Evolutionary conservation across 257 asterid genomes (phyloP).

Genomic region (Solanum chmielewskii): DNA sequence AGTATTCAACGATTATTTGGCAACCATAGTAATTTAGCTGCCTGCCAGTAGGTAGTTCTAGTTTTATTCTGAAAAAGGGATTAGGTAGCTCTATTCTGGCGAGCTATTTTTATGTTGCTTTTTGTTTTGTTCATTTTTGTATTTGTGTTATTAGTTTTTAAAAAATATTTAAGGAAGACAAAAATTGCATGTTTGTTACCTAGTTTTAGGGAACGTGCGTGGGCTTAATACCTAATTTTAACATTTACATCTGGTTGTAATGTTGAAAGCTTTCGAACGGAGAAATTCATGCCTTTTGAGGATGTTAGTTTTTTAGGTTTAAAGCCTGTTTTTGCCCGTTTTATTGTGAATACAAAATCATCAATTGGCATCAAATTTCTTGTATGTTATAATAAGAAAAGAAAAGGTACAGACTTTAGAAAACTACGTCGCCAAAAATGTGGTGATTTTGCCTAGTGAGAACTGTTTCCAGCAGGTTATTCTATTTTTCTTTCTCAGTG

Average conservation of each 20-base stretch:
- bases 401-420: not conserved
- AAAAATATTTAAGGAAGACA: not conserved
- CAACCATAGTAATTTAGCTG: not conserved
- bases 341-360: not conserved
- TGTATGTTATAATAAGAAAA: not conserved
- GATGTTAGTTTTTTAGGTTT: not conserved
- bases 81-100: not conserved
- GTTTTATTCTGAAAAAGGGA: not conserved
- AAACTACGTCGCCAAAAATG: not conserved
- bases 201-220: not conserved
- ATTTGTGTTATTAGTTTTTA: not conserved
- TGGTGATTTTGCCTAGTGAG: not conserved
- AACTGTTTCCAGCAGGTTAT: not conserved
- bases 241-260: not conserved
- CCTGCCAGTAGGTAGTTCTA: not conserved
- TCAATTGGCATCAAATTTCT: not conserved
- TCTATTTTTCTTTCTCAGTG: not conserved
- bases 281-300: not conserved
- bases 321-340: not conserved
- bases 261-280: not conserved
- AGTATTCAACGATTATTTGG: not conserved
- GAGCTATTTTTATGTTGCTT: not conserved
- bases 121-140: not conserved
- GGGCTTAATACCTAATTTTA: not conserved
- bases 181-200: not conserved